Conservation (phyloP, 495 filamentous ascomycete genomes). For the Delitschia confertaspora region DNA sequence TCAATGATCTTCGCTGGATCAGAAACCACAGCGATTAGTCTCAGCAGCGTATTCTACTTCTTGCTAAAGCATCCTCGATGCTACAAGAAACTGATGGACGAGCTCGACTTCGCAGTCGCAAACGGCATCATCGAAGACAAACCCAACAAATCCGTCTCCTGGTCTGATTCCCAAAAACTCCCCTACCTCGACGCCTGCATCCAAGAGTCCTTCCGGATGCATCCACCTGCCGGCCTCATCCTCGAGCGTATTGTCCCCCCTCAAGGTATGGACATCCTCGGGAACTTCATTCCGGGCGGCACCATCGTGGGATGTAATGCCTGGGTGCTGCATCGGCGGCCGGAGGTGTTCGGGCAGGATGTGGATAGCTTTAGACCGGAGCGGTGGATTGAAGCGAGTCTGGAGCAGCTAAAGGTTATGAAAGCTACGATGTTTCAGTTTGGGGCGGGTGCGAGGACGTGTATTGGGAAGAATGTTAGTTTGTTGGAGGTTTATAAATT, state of each 20-base stretch:
- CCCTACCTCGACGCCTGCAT: conserved; percentile 59
- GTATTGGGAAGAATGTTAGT: conserved; percentile 65
- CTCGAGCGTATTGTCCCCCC: conserved; percentile 58
- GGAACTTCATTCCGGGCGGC: conserved; percentile 45
- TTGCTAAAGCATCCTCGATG: conserved; percentile 34
- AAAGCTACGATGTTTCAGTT: conserved; percentile 46
- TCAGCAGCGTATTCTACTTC: conserved; percentile 36
- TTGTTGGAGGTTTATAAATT: conserved; percentile 73
- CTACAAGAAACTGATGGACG: conserved; percentile 35
- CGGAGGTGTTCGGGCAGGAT: conserved; percentile 46
- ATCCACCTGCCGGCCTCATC: conserved; percentile 53
- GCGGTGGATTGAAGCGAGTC: conserved; percentile 45
- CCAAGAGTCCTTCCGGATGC: conserved; percentile 59
- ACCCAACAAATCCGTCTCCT: conserved; percentile 34
- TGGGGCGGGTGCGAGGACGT: conserved; percentile 56
- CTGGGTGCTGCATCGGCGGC: conserved; percentile 48
- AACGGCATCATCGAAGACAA: conserved; percentile 31
- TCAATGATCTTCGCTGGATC: conserved; percentile 49
- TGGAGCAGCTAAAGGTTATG: conserved; percentile 39
- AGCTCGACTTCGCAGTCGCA: conserved; percentile 34
- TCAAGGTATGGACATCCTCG: conserved; percentile 44
- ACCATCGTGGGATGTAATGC: conserved; percentile 53
- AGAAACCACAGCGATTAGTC: conserved; percentile 39
- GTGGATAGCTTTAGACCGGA: conserved; percentile 46
- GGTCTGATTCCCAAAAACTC: conserved; percentile 40